Conservation (phyloP, 805 yeast genomes). For the Candida sithepensis region DNA sequence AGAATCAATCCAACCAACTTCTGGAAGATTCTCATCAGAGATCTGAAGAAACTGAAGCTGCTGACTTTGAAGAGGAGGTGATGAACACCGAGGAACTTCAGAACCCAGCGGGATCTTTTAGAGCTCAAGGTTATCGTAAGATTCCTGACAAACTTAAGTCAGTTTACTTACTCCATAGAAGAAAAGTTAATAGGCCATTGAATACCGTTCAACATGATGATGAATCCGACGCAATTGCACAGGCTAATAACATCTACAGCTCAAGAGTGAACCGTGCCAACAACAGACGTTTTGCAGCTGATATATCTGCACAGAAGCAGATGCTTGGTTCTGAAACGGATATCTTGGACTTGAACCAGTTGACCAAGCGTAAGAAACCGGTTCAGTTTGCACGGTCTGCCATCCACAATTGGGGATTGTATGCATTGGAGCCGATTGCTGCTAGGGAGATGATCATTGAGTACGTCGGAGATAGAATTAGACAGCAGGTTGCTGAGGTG, state of each 20-base stretch:
- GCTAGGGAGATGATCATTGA: constrained; percentile 97
- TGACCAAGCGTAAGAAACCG: constrained; percentile 86
- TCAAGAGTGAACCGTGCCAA: constrained; percentile 85
- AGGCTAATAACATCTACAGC: constrained; percentile 47
- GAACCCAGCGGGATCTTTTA: constrained; percentile 56
- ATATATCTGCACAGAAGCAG: constrained; percentile 75
- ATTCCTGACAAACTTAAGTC: constrained; percentile 70
- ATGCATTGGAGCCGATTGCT: constrained; percentile 93
- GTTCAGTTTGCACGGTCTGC: constrained; percentile 97
- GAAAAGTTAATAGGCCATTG: constrained; percentile 60
- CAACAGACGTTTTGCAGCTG: constrained; percentile 86
- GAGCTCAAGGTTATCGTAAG: constrained; percentile 69
- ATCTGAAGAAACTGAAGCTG: constrained; percentile 25
- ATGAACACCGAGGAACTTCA: constrained; percentile 27
- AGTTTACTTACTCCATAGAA: constrained; percentile 79
- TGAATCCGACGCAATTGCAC: constrained; percentile 36
- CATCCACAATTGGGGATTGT: constrained; percentile 97
- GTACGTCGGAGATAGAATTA: constrained; percentile 90
- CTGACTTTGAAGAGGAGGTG: constrained; percentile 28
- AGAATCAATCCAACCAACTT: constrained; percentile 11
- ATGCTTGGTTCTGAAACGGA: constrained; percentile 80
- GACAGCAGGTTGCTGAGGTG: constrained; percentile 92
- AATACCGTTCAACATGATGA: constrained; percentile 65
- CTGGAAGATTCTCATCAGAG: constrained; percentile 20
- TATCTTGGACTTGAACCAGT: constrained; percentile 75